phyloP scores from a whole-genome alignment of 1,139 yeast genomes.

The Hyphopichia fennica region DNA sequence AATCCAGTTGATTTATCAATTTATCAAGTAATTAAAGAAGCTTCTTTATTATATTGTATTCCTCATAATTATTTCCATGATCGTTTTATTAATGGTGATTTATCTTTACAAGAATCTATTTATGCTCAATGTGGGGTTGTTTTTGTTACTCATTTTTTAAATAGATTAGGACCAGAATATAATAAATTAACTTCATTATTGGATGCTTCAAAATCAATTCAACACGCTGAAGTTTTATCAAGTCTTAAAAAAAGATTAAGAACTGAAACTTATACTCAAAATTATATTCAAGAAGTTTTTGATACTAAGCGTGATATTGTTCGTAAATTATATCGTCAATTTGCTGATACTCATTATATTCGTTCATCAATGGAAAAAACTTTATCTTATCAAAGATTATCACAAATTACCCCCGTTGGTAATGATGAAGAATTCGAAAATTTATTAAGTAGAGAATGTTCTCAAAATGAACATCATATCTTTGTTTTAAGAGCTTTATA shows the following conservation, averaged over 20 bases:
- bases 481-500: constrained; percentile 80
- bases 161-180: constrained; percentile 91
- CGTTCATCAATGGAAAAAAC: constrained; percentile 76
- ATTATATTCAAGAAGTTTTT: constrained; percentile 77
- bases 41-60: constrained; percentile 85
- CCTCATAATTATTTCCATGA: constrained; percentile 84
- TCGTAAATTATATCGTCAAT: constrained; percentile 83
- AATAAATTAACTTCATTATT: constrained; percentile 65
- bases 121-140: constrained; percentile 94
- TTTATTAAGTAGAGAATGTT: constrained; percentile 66
- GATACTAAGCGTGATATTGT: constrained; percentile 69
- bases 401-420: constrained; percentile 73
- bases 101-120: constrained; percentile 90
- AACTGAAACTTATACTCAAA: constrained; percentile 90
- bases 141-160: constrained; percentile 90
- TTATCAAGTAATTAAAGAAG: constrained; percentile 91
- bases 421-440: constrained; percentile 73
- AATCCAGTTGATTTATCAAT: constrained; percentile 68
- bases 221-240: constrained; percentile 73
- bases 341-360: constrained; percentile 88
- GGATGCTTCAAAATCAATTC: constrained; percentile 57
- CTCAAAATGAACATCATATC: constrained; percentile 79
- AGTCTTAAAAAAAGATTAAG: constrained; percentile 87
- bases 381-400: constrained; percentile 82
- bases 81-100: constrained; percentile 70